Base-by-base conservation (phyloP, 176 grass and related monocot species). In the Raddia distichophylla region DNA sequence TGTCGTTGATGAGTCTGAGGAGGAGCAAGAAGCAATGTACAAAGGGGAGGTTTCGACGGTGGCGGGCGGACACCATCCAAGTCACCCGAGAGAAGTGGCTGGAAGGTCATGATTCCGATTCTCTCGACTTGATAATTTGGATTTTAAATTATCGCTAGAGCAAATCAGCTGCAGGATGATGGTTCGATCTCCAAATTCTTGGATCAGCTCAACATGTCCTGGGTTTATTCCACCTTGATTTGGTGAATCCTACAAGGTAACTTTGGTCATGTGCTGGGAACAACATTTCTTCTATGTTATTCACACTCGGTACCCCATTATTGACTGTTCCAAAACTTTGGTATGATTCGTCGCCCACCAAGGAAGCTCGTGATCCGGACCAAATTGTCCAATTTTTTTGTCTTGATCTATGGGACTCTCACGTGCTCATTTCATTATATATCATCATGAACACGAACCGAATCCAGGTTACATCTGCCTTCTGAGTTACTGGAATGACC, bases 151-250 rank as follows among this genome's bases (percentile, higher is more conserved):
- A 27, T 27, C 27, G 27, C 27, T 27, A 27, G 27, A 27, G 27
- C 27, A 27, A 27, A 27, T 27, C 27, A 27, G 37, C 37, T 40
- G 4, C 37, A 40, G 37, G 37, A 5, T 3, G 37, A 40, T 40
- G 37, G 37, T 40, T 40, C 37, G 37, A 40, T 40, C 37, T 40
- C 37, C 4, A 40, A 40, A 40, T 40, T 40, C 37, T 40, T 57
- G 49, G 57, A 58, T 72, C 19, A 34, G 45, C 82, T 75, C 71
- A 56, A 82, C 19, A 53, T 77, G 56, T 3, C 64, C 0, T 63
- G 79, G 46, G 77, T 35, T 81, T 54, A 45, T 46, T 27, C 46
- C 56, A 63, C n/a, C 66, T 33, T 69, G 82, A 40, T 40, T 40
- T 40, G 37, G 37, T 40, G 37, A 64, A 45, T 60, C 27, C 18